phyloP scores from a whole-genome alignment of 495 filamentous ascomycete species.

The Bombardia bombarda region DNA sequence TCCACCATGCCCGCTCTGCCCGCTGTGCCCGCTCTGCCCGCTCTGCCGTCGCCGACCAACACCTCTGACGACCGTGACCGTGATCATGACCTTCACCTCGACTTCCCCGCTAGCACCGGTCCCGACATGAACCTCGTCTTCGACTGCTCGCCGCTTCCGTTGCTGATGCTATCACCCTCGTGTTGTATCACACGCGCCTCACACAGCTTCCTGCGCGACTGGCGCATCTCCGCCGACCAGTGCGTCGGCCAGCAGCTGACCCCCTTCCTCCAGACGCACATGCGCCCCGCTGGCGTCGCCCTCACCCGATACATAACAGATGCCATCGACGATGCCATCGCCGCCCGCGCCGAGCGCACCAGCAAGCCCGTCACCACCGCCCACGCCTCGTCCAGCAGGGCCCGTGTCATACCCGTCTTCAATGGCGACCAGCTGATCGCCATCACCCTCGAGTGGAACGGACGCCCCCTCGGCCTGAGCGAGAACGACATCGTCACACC shows the following conservation, averaged over 20 bases:
- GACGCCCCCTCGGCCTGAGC: conserved; percentile 15
- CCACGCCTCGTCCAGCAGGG: conserved; percentile 21
- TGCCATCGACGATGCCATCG: conserved; percentile 38
- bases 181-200: conserved; percentile 42
- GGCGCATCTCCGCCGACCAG: conserved; percentile 27
- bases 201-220: conserved; percentile 36
- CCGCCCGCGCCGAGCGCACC: conserved; percentile 24
- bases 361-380: conserved; percentile 15
- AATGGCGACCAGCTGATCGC: conserved; percentile 37
- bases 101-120: no score
- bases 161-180: conserved; percentile 40
- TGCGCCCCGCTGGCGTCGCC: conserved; percentile 25
- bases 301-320: conserved; percentile 30
- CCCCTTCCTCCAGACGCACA: conserved; percentile 23
- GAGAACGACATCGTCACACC: conserved; percentile 38
- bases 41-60: not conserved
- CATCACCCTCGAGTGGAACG: conserved; percentile 40
- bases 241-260: conserved; percentile 38
- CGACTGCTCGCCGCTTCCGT: conserved; percentile 42
- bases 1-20: not conserved
- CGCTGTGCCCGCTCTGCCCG: not conserved
- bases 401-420: conserved; percentile 47
- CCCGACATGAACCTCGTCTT: conserved; percentile 20
- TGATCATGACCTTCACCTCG: not conserved
- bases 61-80: not conserved